Conservation (phyloP, 495 filamentous ascomycete genomes). For the Clavariopsis aquatica region DNA sequence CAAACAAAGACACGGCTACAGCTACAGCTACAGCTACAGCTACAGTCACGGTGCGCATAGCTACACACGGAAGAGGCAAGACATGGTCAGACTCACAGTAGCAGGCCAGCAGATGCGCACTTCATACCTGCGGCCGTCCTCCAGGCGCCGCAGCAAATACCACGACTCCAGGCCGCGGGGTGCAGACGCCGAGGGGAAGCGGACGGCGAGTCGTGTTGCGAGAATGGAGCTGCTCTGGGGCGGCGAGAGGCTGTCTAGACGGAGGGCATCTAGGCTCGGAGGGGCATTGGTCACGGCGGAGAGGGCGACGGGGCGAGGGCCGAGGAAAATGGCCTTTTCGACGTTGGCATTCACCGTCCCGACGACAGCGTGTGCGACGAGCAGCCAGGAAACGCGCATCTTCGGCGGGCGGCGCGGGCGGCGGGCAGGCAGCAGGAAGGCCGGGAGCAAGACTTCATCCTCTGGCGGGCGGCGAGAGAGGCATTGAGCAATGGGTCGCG, state of each 20-base stretch:
- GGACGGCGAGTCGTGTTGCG: conserved; percentile 61
- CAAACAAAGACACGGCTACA: conserved; percentile 24
- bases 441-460: conserved; percentile 10
- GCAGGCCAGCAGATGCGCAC: conserved; percentile 92
- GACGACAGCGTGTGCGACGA: conserved; percentile 42
- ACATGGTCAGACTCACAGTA: conserved; percentile 61
- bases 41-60: not conserved
- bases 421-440: not conserved
- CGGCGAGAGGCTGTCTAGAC: conserved; percentile 65
- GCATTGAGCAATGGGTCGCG: conserved; percentile 23
- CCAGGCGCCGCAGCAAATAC: conserved; percentile 78
- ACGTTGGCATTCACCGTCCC: conserved; percentile 62
- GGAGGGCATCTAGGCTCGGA: conserved; percentile 64
- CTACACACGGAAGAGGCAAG: not conserved
- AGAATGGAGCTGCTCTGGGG: conserved; percentile 49
- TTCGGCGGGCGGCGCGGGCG: conserved; percentile 26
- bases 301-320: conserved; percentile 57
- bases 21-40: not conserved
- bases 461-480: not conserved
- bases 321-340: conserved; percentile 89
- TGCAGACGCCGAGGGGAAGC: conserved; percentile 60
- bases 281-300: conserved; percentile 57
- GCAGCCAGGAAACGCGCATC: conserved; percentile 35
- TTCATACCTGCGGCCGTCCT: conserved; percentile 78
- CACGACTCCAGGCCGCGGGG: conserved; percentile 70